phyloP scores from a whole-genome alignment of 495 filamentous ascomycete genomes.

The Trichoderma reesei region DNA sequence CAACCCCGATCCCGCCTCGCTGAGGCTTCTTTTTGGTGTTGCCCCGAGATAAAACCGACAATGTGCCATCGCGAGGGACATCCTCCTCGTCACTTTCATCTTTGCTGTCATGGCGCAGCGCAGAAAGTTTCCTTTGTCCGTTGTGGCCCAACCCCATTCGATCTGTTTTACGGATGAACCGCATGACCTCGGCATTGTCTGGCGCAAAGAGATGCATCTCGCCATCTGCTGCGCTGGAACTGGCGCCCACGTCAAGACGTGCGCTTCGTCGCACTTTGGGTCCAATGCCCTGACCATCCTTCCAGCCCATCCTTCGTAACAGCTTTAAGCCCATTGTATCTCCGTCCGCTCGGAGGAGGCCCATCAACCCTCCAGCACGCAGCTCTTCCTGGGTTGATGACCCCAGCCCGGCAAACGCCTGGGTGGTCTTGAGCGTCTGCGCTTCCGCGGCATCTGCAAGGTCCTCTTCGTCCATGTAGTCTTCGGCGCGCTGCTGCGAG shows the following conservation, averaged over 20 bases:
- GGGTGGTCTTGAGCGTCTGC: constrained; percentile 57
- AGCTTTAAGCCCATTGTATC: constrained; percentile 88
- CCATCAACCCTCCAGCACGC: constrained; percentile 51
- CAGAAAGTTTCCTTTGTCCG: constrained; percentile 11
- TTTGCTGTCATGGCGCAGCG: constrained; percentile 16
- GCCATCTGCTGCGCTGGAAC: constrained; percentile 29
- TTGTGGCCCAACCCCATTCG: constrained; percentile 74
- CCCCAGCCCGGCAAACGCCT: constrained; percentile 69
- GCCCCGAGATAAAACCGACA: not conserved
- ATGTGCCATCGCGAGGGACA: constrained; percentile 13
- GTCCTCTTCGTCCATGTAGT: constrained; percentile 99
- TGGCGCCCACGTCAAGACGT: constrained; percentile 43
- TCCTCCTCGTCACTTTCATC: constrained; percentile 43
- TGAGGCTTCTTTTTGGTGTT: constrained; percentile 31
- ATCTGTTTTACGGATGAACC: constrained; percentile 66
- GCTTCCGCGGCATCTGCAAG: constrained; percentile 77
- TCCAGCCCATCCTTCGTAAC: constrained; percentile 92
- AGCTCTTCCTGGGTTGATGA: constrained; percentile 49
- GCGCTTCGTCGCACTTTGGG: constrained; percentile 76
- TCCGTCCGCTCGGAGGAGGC: constrained; percentile 61
- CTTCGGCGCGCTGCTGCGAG: constrained; percentile 60
- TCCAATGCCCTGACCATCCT: constrained; percentile 84
- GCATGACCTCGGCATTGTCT: constrained; percentile 66
- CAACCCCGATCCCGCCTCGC: constrained; percentile 72
- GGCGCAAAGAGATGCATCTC: constrained; percentile 80